Conservation (phyloP, 163 green algal genomes). For the Scenedesmus sp. region DNA sequence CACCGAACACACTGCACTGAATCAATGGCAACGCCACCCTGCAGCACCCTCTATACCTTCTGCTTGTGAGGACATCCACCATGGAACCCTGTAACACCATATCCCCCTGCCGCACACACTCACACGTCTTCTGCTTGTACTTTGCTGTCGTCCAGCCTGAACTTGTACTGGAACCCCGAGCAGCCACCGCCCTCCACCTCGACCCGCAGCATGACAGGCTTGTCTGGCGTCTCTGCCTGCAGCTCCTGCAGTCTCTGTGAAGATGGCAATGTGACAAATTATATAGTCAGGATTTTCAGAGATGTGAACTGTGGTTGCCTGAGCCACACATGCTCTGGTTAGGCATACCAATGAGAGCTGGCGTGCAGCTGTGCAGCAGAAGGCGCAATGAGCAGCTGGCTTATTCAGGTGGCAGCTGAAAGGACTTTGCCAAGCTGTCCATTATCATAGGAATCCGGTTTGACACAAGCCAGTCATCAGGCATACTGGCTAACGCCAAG, state of each 20-base stretch:
- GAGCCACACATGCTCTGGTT: no score
- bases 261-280: no score
- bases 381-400: neutral
- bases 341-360: neutral
- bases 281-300: neutral
- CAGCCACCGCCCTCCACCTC: slow-evolving; percentile 96
- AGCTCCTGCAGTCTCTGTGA: slow-evolving; percentile 78
- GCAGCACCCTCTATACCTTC: no score
- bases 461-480: no score
- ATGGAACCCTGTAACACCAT: no score
- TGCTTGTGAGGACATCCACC: no score
- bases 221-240: slow-evolving; percentile 56
- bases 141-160: slow-evolving; percentile 79
- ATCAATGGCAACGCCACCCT: no score
- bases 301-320: neutral
- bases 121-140: slow-evolving; percentile 78
- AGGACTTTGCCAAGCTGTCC: no score
- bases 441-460: no score
- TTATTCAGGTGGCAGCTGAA: no score
- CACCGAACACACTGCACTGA: no score
- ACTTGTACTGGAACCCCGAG: slow-evolving; percentile 97
- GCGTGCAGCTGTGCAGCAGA: neutral
- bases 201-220: slow-evolving; percentile 78
- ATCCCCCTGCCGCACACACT: neutral
- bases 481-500: no score